A percentile compares a stretch with the other conserved stretches of the same genome.
Evolutionary conservation across 1,139 yeast species (phyloP).

Genomic region (Lodderomyces parapsilosis): DNA sequence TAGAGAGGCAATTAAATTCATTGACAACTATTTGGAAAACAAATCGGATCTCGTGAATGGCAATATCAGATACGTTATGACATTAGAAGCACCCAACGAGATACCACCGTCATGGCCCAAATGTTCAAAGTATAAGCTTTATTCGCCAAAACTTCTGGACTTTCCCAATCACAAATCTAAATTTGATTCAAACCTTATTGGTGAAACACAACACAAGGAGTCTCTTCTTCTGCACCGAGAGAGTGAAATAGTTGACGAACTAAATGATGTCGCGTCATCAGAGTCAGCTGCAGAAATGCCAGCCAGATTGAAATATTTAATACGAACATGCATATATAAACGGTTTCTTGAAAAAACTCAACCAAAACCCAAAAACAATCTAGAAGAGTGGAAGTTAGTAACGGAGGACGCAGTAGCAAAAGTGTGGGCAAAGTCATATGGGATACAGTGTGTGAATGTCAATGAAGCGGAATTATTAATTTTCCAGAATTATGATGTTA

Average conservation of each 20-base stretch:
- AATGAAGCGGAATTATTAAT: slow-evolving; percentile 51
- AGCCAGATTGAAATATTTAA: slow-evolving; percentile 43
- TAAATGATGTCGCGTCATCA: slow-evolving; percentile 13
- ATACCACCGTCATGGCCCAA: slow-evolving; percentile 50
- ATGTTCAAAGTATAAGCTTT: slow-evolving; percentile 43
- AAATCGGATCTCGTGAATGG: slow-evolving; percentile 10
- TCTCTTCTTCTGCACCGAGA: background rate
- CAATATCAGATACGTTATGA: slow-evolving; percentile 20
- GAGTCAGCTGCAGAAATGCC: slow-evolving; percentile 49
- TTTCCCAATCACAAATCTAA: slow-evolving; percentile 45
- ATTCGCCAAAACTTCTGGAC: slow-evolving; percentile 45
- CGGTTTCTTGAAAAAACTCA: slow-evolving; percentile 31
- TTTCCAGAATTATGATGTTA: slow-evolving; percentile 38
- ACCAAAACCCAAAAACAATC: slow-evolving; percentile 10
- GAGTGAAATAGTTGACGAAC: background rate
- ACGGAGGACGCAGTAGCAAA: slow-evolving; percentile 55
- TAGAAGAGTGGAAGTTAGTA: slow-evolving; percentile 48
- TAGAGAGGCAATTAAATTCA: slow-evolving; percentile 53
- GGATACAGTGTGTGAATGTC: slow-evolving; percentile 49
- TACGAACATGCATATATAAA: slow-evolving; percentile 52
- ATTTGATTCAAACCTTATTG: slow-evolving; percentile 26
- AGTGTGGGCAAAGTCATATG: slow-evolving; percentile 57
- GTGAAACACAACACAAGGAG: background rate
- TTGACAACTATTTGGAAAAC: slow-evolving; percentile 39
- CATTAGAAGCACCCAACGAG: slow-evolving; percentile 39